Evolutionary conservation across 2,329 filamentous ascomycete genomes (phyloP), one percentile per base, ranked within the genome.

Genomic region (Paramyrothecium sp.): DNA sequence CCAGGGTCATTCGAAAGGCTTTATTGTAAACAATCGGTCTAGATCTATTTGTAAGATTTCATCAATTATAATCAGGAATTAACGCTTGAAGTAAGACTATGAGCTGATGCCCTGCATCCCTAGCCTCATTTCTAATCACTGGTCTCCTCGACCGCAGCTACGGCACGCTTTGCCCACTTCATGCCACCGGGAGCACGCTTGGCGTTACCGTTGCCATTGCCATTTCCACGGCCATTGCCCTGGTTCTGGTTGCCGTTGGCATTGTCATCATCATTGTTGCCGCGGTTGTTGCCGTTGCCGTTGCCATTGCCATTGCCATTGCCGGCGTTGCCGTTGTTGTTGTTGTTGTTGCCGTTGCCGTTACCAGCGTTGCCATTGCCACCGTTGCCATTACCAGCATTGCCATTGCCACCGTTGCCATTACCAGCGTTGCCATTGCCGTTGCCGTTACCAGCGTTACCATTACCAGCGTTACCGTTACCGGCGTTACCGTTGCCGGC

Each of bases 251-350:
- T 52, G 22, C 56, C 51, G 55, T 47, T n/a, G n/a, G n/a, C n/a
- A n/a, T n/a, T 30, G 26, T 10, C 26, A 30, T 50, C 58, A 21
- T 38, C 56, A 19, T 56, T 57, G 41, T 57, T 51, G n/a, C 50
- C 38, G 38, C 13, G 5, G 38, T 19, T 19, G 38, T 44, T 44
- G 13, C 38, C 38, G 13, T 44, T 44, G 5, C 38, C 38, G 38
- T 44, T 44, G 13, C 38, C 38, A 12, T 58, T 60, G 21, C 33
- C 23, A 52, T 63, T 63, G 47, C 59, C 60, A 19, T 54, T 50
- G 26, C 63, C 57, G 5, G 62, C 56, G 7, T 51, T 58, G 22
- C 57, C 56, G n/a, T 30, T 30, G 19, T 23, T 16, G 47, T 50
- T 21, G 26, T 20, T 52, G 20, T 56, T 53, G 51, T 54, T 56